Conservation (phyloP, 1,139 yeast genomes). For the Yamadazyma jaroonii region DNA sequence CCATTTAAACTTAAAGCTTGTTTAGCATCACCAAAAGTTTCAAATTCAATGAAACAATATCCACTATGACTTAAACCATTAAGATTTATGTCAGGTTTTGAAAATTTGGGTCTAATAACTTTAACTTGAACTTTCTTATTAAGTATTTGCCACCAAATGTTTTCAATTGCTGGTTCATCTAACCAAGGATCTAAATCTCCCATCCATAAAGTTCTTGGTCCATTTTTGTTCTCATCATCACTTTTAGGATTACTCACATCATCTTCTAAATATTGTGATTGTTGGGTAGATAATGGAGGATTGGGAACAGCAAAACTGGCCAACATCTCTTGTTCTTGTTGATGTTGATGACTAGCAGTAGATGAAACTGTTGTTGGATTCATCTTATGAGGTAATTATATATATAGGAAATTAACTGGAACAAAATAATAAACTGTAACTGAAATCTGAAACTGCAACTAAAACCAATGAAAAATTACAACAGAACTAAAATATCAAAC, state of each 20-base stretch:
- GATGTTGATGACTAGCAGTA: constrained; percentile 45
- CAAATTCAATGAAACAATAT: constrained; percentile 72
- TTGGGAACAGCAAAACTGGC: constrained; percentile 39
- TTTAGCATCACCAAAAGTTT: constrained; percentile 60
- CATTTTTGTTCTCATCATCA: constrained; percentile 14
- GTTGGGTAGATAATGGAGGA: constrained; percentile 41
- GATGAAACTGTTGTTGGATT: constrained; percentile 21
- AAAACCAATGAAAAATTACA: constrained; percentile 3
- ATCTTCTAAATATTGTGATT: constrained; percentile 9
- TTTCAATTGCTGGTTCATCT: constrained; percentile 57
- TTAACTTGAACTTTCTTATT: constrained; percentile 46
- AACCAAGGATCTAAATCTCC: constrained; percentile 77
- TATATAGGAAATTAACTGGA: too few relatives aligned
- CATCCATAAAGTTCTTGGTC: constrained; percentile 70
- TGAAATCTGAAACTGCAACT: neutral
- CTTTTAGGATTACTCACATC: constrained; percentile 1
- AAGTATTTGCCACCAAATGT: constrained; percentile 56
- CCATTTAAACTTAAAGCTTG: constrained; percentile 66
- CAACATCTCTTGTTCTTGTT: constrained; percentile 44
- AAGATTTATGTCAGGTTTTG: constrained; percentile 22
- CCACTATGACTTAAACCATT: constrained; percentile 56
- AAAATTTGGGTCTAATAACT: constrained; percentile 47
- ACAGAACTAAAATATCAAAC: constrained; percentile 5
- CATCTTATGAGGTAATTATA: constrained; percentile 1
- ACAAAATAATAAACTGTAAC: neutral